Base-by-base conservation (phyloP, 257 asterid species). In the Lycium barbarum region DNA sequence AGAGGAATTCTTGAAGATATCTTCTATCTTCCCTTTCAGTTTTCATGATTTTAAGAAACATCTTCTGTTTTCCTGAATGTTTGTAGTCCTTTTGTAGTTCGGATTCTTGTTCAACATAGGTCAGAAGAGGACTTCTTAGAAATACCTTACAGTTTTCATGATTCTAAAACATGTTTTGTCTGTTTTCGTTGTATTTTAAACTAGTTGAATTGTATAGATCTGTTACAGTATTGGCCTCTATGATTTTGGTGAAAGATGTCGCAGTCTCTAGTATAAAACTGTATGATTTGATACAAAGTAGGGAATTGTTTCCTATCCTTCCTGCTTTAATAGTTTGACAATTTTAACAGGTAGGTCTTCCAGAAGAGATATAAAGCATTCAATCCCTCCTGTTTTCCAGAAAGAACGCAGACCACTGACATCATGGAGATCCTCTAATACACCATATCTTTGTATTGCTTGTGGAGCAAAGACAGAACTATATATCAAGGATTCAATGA, bases 381-480 rank as follows among this genome's bases (percentile, higher is more conserved):
- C 82, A 57, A 80, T 47, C 81, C 86, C 90, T 86, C 74, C 87
- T 11, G 35, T 78, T 66, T 43, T 86, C 26, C 79, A 80, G 47
- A 89, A 86, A 86, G 88, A 87, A 71, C 88, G 66, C 72, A 89
- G 89, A 85, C 91, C 86, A 83, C 81, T 87, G n/a, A 65, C 70
- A 65, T 85, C 85, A 66, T 84, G 78, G 61, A 87, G 87, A 84
- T 84, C 84, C 85, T 89, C 90, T 6, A 93, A 91, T 85, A 91
- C 90, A 74, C 97, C 98, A 49, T 86, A 88, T 88, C 93, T 93
- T 83, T 94, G 98, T 88, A 88, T 90, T 76, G 83, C 88, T 86
- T 94, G 98, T 93, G 96, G 93, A 70, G 84, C 90, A 85, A 92
- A 87, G 84, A 95, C 97, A 2, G 94, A 92, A 85, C 87, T 93